A percentile compares a stretch with the other conserved stretches of the same genome.
phyloP scores from a whole-genome alignment of 768 basidiomycete genomes.

The Tulasnella sp. region DNA sequence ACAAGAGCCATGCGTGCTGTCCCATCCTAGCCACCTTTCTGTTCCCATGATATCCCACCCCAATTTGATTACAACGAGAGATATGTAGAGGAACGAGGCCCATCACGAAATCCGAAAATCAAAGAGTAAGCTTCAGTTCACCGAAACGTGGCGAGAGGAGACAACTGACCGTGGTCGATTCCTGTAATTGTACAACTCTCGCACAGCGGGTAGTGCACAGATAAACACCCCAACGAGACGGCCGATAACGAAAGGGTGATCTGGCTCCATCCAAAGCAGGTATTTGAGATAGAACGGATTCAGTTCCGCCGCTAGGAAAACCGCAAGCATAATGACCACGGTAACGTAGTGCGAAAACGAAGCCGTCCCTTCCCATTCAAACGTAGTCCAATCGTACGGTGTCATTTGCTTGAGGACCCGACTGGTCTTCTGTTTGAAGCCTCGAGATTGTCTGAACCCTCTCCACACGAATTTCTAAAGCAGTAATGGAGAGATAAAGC shows the following conservation, averaged over 20 bases:
- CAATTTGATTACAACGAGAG: conserved; percentile 9
- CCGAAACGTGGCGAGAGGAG: background rate
- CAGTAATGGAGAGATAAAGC: background rate
- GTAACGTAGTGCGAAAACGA: conserved; percentile 69
- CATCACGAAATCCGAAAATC: background rate
- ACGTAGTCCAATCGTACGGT: conserved; percentile 82
- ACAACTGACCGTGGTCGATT: conserved; percentile 65
- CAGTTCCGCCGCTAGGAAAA: conserved; percentile 79
- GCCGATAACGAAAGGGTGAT: conserved; percentile 77
- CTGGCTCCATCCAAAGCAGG: conserved; percentile 83
- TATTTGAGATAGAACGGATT: conserved; percentile 89
- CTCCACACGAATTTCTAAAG: conserved; percentile 79
- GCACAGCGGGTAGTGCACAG: conserved; percentile 79
- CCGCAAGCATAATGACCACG: conserved; percentile 69
- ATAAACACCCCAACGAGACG: conserved; percentile 73
- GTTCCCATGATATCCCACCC: conserved; percentile 17
- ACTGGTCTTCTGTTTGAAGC: conserved; percentile 71
- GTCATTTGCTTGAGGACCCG: conserved; percentile 81
- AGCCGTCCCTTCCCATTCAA: conserved; percentile 80
- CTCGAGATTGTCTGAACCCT: conserved; percentile 71
- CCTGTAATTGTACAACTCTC: conserved; percentile 80
- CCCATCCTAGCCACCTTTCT: conserved; percentile 87
- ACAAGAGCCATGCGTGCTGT: conserved; percentile 80
- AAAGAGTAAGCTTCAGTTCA: background rate
- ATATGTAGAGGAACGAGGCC: background rate